Conservation (phyloP, 768 basidiomycete species). For the Psilocybe tampanensis region DNA sequence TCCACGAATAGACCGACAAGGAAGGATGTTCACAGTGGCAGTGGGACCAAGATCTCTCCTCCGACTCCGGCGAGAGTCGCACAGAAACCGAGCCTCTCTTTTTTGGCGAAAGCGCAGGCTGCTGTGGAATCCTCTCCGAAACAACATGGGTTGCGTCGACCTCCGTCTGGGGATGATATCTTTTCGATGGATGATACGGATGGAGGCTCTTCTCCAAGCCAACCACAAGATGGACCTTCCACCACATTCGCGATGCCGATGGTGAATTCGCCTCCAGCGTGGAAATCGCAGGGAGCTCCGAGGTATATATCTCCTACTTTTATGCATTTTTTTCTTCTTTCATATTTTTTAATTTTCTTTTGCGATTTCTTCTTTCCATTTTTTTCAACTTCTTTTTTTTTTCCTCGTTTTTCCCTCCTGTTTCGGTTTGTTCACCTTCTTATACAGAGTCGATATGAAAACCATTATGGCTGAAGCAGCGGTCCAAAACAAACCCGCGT, state of each 20-base stretch:
- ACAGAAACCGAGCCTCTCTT: background rate
- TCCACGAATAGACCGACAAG: slow-evolving; percentile 14
- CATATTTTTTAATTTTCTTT: slow-evolving; percentile 5
- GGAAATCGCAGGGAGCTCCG: slow-evolving; percentile 52
- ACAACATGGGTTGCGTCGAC: slow-evolving; percentile 26
- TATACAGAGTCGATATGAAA: slow-evolving; percentile 76
- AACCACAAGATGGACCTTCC: slow-evolving; percentile 34
- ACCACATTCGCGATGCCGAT: background rate
- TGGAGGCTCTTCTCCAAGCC: slow-evolving; percentile 20
- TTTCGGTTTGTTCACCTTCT: too few species aligned
- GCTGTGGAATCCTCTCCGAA: slow-evolving; percentile 22
- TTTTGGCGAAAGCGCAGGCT: background rate
- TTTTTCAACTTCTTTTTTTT: slow-evolving; percentile 7
- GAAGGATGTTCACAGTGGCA: slow-evolving; percentile 10
- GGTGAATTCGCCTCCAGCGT: slow-evolving; percentile 32
- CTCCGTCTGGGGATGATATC: slow-evolving; percentile 61
- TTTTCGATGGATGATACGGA: slow-evolving; percentile 85
- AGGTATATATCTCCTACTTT: slow-evolving; percentile 33
- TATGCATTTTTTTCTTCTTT: background rate
- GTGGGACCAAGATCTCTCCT: slow-evolving; percentile 15
- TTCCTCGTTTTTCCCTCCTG: background rate
- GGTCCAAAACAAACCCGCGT: slow-evolving; percentile 16
- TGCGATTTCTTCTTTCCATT: too few species aligned
- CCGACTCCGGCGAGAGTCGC: slow-evolving; percentile 20
- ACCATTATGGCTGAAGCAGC: slow-evolving; percentile 83